Percentiles rank a stretch among this genome's conserved stretches.
Conservation (phyloP, 257 asterid species). For the Nyctanthes arbortristis region DNA sequence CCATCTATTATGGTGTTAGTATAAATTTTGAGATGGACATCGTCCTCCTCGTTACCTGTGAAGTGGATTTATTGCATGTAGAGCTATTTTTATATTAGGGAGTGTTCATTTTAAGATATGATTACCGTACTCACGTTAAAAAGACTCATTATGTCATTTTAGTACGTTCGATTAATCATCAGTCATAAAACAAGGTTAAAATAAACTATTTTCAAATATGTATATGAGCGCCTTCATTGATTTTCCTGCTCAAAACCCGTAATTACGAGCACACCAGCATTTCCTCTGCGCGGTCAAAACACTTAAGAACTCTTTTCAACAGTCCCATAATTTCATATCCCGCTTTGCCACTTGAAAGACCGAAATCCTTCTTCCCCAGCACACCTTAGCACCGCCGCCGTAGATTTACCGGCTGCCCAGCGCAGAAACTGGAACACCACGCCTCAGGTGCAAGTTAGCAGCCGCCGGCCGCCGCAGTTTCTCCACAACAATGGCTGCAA, state of each 20-base stretch:
- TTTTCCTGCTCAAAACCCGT: slow-evolving; percentile 52
- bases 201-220: not conserved
- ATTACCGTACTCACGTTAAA: too few relatives aligned
- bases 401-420: too few relatives aligned
- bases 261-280: slow-evolving; percentile 28
- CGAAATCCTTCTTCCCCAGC: slow-evolving; percentile 11
- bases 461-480: not conserved
- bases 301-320: not conserved
- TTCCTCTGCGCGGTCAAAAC: too few relatives aligned
- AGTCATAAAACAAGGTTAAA: not conserved
- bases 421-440: not conserved
- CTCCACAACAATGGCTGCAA: slow-evolving; percentile 38
- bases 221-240: slow-evolving; percentile 29
- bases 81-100: too few relatives aligned
- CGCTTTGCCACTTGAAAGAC: slow-evolving; percentile 13
- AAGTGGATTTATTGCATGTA: too few relatives aligned
- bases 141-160: too few relatives aligned
- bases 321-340: not conserved
- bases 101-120: too few relatives aligned
- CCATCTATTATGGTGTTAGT: too few relatives aligned
- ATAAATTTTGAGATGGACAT: too few relatives aligned
- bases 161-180: not conserved
- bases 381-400: slow-evolving; percentile 22
- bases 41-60: too few relatives aligned
- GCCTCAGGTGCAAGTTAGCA: not conserved